These are phyloP conservation scores for Cetradonia linearis DNA, from an alignment of 495 filamentous ascomycete species.

Conservation along the genomic window DNA sequence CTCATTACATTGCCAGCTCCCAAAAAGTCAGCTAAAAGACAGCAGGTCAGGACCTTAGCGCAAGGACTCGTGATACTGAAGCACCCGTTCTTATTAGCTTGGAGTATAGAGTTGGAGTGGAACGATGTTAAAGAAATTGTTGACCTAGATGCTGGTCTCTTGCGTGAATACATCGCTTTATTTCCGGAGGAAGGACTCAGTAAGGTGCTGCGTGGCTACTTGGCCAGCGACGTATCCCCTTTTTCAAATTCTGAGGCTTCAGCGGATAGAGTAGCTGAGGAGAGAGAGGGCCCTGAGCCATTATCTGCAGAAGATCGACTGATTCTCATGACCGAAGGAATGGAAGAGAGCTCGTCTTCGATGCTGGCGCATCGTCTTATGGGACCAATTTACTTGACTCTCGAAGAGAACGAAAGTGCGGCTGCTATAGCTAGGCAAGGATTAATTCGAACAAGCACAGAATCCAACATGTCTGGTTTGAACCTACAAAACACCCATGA, in stretches of 20 bases:
- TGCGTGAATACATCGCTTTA: conserved; percentile 69
- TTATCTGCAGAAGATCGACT: conserved; percentile 62
- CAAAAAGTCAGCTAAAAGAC: conserved; percentile 56
- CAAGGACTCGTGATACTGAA: conserved; percentile 92
- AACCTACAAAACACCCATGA: conserved; percentile 56
- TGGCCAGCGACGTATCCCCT: conserved; percentile 75
- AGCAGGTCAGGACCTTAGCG: conserved; percentile 61
- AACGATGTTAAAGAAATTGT: conserved; percentile 60
- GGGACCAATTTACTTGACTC: conserved; percentile 69
- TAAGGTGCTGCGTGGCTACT: conserved; percentile 68
- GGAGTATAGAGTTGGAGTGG: conserved; percentile 86
- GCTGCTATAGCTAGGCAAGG: conserved; percentile 71
- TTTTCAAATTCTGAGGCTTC: conserved; percentile 45
- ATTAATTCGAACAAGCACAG: conserved; percentile 44
- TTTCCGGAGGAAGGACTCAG: conserved; percentile 77
- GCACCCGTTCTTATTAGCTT: conserved; percentile 81
- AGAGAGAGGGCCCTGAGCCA: conserved; percentile 36
- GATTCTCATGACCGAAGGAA: conserved; percentile 72
- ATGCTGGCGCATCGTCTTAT: conserved; percentile 75
- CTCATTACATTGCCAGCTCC: conserved; percentile 54
- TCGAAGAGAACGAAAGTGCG: conserved; percentile 80
- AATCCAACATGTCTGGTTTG: conserved; percentile 56
- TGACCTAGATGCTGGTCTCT: conserved; percentile 61
- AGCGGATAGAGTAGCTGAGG: conserved; percentile 27
- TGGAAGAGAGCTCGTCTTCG: conserved; percentile 59